Base-by-base conservation (phyloP, 129 eudicot species). In the Artemisia argyi region DNA sequence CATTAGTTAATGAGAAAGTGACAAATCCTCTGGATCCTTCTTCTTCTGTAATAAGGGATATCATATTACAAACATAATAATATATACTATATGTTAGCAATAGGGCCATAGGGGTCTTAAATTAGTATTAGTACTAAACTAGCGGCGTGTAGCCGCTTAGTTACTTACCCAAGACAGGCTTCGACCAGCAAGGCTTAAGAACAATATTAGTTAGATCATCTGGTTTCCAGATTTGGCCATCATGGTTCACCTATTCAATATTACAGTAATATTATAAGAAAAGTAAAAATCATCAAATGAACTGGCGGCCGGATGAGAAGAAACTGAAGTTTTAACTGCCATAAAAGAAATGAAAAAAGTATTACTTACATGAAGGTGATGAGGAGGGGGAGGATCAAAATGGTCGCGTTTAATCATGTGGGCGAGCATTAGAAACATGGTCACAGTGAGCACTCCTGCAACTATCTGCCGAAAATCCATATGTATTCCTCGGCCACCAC, bases 381-480 rank as follows among this genome's bases (percentile, higher is more conserved):
- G 64, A 73, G 89, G 68, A 74, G 66, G 52, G 5, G 79, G 67
- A 74, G 91, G 28, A 68, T 87, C 90, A 58, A 88, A 88, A 76
- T 95, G 99, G 62, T 95, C 87, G 19, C 94, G 85, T 75, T 91
- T 91, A 51, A 95, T 79, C 99, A 95, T 95, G 78, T 91, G 62
- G 1, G 88, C 99, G 42, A 95, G 97, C 97, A 91, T 95, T n/a
- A 89, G 80, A 72, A 95, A 95, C 99, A 95, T 95, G 46, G 97
- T 84, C 15, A 88, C 35, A 13, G 99, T 95, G 20, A 95, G 83
- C 3, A 95, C 79, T 16, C 94, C 97, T 30, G 99, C 99, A 68
- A 95, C 65, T 51, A 90, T 81, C 50, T 95, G 99, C 19, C 97
- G 83, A 16, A 96, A 96, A 91, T 95, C 99, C 70, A 88, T 79